Evolutionary conservation across 1,284 basidiomycete species (phyloP).

Genomic region (Taiwanofungus camphoratus): DNA sequence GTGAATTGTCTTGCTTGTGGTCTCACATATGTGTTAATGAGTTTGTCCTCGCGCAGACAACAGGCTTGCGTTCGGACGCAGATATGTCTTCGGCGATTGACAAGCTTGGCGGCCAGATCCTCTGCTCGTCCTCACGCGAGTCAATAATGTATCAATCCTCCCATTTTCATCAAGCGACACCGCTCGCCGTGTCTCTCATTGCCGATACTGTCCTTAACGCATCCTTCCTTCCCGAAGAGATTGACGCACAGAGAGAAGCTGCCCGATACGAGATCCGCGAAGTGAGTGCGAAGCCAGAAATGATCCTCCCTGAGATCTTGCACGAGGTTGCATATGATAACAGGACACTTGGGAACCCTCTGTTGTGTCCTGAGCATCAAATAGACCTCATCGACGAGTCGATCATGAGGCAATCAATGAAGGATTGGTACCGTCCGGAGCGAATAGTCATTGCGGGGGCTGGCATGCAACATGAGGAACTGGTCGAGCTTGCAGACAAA

Average conservation of each 20-base stretch:
- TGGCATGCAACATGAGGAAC: slow-evolving; percentile 85
- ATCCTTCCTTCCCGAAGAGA: slow-evolving; percentile 71
- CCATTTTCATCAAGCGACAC: slow-evolving; percentile 83
- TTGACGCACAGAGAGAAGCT: slow-evolving; percentile 81
- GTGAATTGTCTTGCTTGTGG: slow-evolving; percentile 41
- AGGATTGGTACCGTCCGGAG: slow-evolving; percentile 88
- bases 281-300: slow-evolving; percentile 85
- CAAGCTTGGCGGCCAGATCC: slow-evolving; percentile 87
- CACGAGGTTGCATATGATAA: slow-evolving; percentile 82
- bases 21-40: slow-evolving; percentile 4
- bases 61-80: slow-evolving; percentile 52
- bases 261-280: slow-evolving; percentile 93
- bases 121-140: slow-evolving; percentile 89
- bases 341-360: slow-evolving; percentile 82
- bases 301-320: slow-evolving; percentile 91
- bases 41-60: slow-evolving; percentile 40
- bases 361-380: slow-evolving; percentile 85
- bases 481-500: slow-evolving; percentile 81
- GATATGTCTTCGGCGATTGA: slow-evolving; percentile 85
- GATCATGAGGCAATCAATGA: slow-evolving; percentile 64
- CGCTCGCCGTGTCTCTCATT: slow-evolving; percentile 81
- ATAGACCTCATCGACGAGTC: slow-evolving; percentile 66
- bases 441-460: slow-evolving; percentile 93
- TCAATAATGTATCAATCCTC: slow-evolving; percentile 98
- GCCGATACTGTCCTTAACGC: slow-evolving; percentile 89